phyloP scores from a whole-genome alignment of 495 filamentous ascomycete genomes.

The Penicillium daleae region DNA sequence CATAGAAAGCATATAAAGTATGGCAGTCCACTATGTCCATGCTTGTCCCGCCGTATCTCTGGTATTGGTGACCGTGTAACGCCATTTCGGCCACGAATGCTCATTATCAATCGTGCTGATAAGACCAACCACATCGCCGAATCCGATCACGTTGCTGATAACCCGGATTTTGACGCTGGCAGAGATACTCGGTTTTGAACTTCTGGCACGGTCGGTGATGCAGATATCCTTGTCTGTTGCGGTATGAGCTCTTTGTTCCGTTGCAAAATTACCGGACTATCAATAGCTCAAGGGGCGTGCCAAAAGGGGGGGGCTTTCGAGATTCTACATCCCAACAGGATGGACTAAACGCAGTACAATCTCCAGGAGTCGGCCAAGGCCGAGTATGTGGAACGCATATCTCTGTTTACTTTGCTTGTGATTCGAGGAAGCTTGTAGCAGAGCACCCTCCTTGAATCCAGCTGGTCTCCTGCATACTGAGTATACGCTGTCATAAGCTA shows the following conservation, averaged over 20 bases:
- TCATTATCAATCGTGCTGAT: constrained; percentile 37
- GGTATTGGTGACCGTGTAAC: constrained; percentile 4
- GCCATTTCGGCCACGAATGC: constrained; percentile 27
- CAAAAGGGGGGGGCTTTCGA: background rate
- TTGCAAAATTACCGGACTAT: constrained; percentile 2
- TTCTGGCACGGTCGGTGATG: background rate
- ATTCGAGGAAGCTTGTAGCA: constrained; percentile 21
- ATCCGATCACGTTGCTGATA: constrained; percentile 36
- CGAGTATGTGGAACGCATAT: constrained; percentile 18
- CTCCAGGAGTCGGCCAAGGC: constrained; percentile 9
- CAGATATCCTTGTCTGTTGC: background rate
- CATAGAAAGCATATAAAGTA: background rate
- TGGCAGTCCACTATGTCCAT: background rate
- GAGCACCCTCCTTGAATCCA: constrained; percentile 18
- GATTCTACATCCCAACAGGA: constrained; percentile 18
- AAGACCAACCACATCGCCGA: constrained; percentile 42
- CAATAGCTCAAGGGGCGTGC: constrained; percentile 1
- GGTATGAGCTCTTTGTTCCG: background rate
- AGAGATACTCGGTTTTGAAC: background rate
- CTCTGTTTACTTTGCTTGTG: background rate
- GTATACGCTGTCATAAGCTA: constrained; percentile 20
- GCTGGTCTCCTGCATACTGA: constrained; percentile 23
- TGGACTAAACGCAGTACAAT: constrained; percentile 28
- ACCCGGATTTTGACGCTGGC: background rate
- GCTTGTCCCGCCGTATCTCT: background rate